These are phyloP conservation scores for Leucocoprinus sp. DNA, from an alignment of 768 basidiomycete genomes.

Conservation along the genomic window DNA sequence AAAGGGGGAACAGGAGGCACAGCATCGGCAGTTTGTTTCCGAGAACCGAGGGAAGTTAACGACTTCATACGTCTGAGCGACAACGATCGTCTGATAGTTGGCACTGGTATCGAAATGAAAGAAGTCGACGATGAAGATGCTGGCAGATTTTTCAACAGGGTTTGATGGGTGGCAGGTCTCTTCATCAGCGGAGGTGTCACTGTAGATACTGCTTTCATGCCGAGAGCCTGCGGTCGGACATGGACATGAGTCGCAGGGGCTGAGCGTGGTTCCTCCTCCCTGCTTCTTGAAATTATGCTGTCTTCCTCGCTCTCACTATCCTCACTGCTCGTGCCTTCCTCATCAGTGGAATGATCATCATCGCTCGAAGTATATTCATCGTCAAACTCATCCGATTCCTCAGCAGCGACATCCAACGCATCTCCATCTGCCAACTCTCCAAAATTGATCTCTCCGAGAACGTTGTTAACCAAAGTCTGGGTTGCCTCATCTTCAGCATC, in stretches of 20 bases:
- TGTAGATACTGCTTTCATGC: constrained; percentile 9
- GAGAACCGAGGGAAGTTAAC: constrained; percentile 21
- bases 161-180: neutral
- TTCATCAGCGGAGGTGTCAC: constrained; percentile 3
- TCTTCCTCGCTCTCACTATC: constrained; percentile 15
- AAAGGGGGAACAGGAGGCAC: constrained; percentile 33
- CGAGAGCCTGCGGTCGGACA: constrained; percentile 5
- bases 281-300: constrained; percentile 21
- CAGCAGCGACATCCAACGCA: constrained; percentile 73
- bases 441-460: constrained; percentile 77
- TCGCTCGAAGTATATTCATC: constrained; percentile 37
- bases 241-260: constrained; percentile 1
- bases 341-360: constrained; percentile 29
- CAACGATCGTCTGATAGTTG: constrained; percentile 27
- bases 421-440: constrained; percentile 73
- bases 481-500: constrained; percentile 81
- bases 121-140: neutral
- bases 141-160: constrained; percentile 11
- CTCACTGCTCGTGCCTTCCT: constrained; percentile 14
- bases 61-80: constrained; percentile 43
- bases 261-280: constrained; percentile 9
- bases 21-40: constrained; percentile 22
- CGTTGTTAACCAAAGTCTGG: constrained; percentile 67
- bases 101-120: constrained; percentile 12
- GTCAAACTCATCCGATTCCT: constrained; percentile 42